These are phyloP conservation scores for Friedmanniomyces endolithicus DNA, from an alignment of 495 filamentous ascomycete genomes.

Conservation along the genomic window DNA sequence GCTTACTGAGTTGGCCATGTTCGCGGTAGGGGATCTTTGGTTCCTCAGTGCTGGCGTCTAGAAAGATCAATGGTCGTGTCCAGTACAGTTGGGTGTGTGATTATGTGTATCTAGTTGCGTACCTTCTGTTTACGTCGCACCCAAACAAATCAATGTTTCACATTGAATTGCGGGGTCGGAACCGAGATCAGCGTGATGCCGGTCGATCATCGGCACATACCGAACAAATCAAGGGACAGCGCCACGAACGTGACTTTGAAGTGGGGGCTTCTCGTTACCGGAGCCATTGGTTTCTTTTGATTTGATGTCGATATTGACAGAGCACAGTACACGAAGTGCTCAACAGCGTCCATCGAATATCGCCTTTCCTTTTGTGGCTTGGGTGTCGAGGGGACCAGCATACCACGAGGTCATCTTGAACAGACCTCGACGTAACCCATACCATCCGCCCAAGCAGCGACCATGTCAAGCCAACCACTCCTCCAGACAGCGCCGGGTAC, in stretches of 20 bases:
- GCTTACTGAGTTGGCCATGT: conserved; percentile 15
- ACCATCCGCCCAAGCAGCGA: background rate
- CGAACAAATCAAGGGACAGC: background rate
- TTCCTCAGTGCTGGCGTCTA: too few relatives aligned
- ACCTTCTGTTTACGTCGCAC: background rate
- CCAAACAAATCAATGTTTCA: background rate
- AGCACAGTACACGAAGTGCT: background rate
- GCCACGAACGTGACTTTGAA: background rate
- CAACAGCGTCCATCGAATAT: background rate
- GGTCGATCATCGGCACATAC: background rate
- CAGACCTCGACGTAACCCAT: background rate
- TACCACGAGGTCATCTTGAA: background rate
- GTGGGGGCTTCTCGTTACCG: background rate
- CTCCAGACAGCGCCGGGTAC: conserved; percentile 76
- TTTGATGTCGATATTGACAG: background rate
- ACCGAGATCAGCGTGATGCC: background rate
- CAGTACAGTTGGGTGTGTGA: background rate
- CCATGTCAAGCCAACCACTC: conserved; percentile 92
- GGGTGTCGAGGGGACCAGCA: background rate
- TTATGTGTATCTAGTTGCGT: background rate
- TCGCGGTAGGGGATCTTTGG: background rate
- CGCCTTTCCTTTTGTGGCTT: background rate
- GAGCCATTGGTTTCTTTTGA: background rate
- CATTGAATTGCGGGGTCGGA: background rate
- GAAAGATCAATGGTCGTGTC: too few relatives aligned